These are phyloP conservation scores for Psilocybe cubensis DNA, from an alignment of 768 basidiomycete genomes.

Conservation along the genomic window DNA sequence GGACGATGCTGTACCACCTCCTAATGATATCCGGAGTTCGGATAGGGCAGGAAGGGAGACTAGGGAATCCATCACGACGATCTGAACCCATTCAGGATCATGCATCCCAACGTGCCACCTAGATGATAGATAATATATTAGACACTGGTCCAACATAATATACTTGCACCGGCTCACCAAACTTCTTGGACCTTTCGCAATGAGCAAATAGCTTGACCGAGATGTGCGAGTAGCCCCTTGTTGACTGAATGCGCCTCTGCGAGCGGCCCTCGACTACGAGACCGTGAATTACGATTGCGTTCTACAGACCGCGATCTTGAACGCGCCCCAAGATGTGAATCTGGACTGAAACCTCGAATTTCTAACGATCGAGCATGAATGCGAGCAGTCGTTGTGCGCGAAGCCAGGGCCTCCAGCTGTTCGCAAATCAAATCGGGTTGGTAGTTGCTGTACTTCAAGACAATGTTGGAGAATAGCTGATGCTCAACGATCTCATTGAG, in stretches of 20 bases:
- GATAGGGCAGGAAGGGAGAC: constrained; percentile 16
- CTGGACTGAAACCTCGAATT: constrained; percentile 23
- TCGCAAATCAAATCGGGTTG: constrained; percentile 23
- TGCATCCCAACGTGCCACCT: constrained; percentile 24
- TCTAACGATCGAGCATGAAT: constrained; percentile 21
- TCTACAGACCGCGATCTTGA: constrained; percentile 23
- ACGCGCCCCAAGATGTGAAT: constrained; percentile 22
- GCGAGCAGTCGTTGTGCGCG: constrained; percentile 14
- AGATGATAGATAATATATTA: neutral
- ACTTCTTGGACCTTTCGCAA: constrained; percentile 20
- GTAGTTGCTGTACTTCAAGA: constrained; percentile 26
- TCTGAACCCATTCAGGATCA: constrained; percentile 24
- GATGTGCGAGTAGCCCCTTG: constrained; percentile 16
- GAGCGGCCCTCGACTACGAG: constrained; percentile 22
- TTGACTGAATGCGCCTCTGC: constrained; percentile 19
- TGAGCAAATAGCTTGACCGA: constrained; percentile 23
- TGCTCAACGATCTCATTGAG: constrained; percentile 21
- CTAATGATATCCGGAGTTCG: constrained; percentile 19
- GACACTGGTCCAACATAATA: neutral
- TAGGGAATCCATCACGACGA: constrained; percentile 24
- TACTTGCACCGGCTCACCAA: constrained; percentile 13
- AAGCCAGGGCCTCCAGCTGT: constrained; percentile 22
- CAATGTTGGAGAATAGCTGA: constrained; percentile 23
- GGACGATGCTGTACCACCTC: constrained; percentile 15
- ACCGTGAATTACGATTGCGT: constrained; percentile 18